Conservation (phyloP, 2,329 filamentous ascomycete genomes). For the Penicillium sp. region DNA sequence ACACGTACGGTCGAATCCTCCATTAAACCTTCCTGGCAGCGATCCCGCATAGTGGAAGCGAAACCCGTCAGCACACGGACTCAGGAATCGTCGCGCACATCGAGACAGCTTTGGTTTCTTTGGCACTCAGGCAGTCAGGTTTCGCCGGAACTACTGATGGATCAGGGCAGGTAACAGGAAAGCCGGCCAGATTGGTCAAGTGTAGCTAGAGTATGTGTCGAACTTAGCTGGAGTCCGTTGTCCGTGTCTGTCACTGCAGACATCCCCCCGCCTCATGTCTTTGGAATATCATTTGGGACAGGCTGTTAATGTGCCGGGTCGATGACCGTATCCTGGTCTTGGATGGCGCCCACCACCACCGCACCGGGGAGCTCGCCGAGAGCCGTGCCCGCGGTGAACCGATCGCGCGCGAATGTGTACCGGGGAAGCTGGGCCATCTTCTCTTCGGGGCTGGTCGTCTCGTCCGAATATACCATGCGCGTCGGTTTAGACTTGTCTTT, state of each 20-base stretch:
- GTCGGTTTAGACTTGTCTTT: slow-evolving; percentile 64
- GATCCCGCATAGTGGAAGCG: not conserved
- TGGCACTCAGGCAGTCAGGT: not conserved
- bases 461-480: slow-evolving; percentile 77
- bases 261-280: slow-evolving; percentile 1
- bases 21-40: slow-evolving; percentile 4
- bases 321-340: slow-evolving; percentile 35
- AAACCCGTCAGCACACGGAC: not conserved
- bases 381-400: slow-evolving; percentile 35
- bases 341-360: slow-evolving; percentile 34
- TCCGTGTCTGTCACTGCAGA: slow-evolving; percentile 7
- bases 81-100: not conserved
- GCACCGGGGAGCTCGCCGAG: slow-evolving; percentile 36
- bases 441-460: slow-evolving; percentile 80
- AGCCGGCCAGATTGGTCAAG: slow-evolving; percentile 23
- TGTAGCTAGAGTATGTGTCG: slow-evolving; percentile 35
- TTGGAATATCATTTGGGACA: slow-evolving; percentile 1
- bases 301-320: slow-evolving; percentile 31
- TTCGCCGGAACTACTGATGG: slow-evolving; percentile 35
- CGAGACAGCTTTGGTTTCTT: not conserved
- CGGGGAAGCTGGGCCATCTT: slow-evolving; percentile 75
- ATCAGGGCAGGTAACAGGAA: slow-evolving; percentile 33
- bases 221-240: slow-evolving; percentile 39
- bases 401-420: slow-evolving; percentile 64
- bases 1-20: slow-evolving; percentile 22